phyloP scores from a whole-genome alignment of 1,284 basidiomycete genomes.

The Cutaneotrichosporon cyanovorans region DNA sequence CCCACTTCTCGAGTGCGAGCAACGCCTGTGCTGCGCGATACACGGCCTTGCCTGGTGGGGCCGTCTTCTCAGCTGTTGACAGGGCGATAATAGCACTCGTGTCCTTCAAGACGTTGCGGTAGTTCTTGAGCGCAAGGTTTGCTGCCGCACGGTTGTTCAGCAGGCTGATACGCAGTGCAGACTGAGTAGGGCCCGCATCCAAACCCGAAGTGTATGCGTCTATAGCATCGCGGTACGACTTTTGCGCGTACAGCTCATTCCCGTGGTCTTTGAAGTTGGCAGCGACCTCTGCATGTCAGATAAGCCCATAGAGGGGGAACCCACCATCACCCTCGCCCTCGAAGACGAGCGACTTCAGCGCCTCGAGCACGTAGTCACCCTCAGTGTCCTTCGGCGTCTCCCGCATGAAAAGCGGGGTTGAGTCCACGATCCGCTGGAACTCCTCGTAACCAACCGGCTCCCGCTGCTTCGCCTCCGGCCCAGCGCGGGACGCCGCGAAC shows the following conservation, averaged over 20 bases:
- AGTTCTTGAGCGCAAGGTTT: slow-evolving; percentile 86
- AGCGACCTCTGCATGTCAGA: slow-evolving; percentile 62
- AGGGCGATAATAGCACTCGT: slow-evolving; percentile 64
- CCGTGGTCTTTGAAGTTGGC: slow-evolving; percentile 91
- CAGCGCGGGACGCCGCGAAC: slow-evolving; percentile 14
- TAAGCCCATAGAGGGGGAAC: slow-evolving; percentile 38
- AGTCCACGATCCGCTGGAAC: slow-evolving; percentile 36
- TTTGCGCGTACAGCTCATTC: slow-evolving; percentile 85
- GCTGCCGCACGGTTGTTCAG: slow-evolving; percentile 86
- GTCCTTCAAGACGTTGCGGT: slow-evolving; percentile 72
- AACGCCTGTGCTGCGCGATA: slow-evolving; percentile 74
- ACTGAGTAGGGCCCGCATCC: slow-evolving; percentile 68
- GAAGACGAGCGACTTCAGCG: slow-evolving; percentile 74
- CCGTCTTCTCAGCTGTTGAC: slow-evolving; percentile 47
- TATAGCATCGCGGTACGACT: slow-evolving; percentile 75
- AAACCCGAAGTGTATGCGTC: slow-evolving; percentile 87
- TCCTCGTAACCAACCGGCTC: slow-evolving; percentile 23
- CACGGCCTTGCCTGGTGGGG: slow-evolving; percentile 64
- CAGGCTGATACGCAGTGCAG: slow-evolving; percentile 58
- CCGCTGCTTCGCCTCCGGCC: slow-evolving; percentile 3
- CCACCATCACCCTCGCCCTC: slow-evolving; percentile 89
- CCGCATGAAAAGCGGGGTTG: slow-evolving; percentile 83
- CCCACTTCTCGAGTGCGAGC: slow-evolving; percentile 59
- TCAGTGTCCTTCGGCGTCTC: slow-evolving; percentile 62
- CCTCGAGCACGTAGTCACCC: slow-evolving; percentile 63